Conservation (phyloP, 345 rosid species). For the Toxicodendron radicans region DNA sequence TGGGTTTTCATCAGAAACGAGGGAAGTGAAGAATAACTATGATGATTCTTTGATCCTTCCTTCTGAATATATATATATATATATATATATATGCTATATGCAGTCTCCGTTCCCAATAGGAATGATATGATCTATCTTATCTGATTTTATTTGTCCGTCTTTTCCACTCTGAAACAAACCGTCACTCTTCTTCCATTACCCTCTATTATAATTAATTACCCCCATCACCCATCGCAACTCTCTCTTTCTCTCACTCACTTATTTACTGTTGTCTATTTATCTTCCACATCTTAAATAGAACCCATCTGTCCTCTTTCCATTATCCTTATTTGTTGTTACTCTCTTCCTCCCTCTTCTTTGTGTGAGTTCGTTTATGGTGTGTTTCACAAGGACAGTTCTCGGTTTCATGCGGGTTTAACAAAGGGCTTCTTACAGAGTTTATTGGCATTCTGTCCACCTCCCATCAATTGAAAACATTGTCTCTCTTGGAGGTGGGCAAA, state of each 20-base stretch:
- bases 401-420: conserved; percentile 75
- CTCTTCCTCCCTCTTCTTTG: not conserved
- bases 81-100: conserved; percentile 2
- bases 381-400: conserved; percentile 7
- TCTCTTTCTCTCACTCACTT: conserved; percentile 33
- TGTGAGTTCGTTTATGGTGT: conserved; percentile 5
- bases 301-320: conserved; percentile 25
- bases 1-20: conserved; percentile 35
- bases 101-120: not conserved
- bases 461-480: conserved; percentile 16
- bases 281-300: conserved; percentile 36
- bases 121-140: conserved; percentile 39
- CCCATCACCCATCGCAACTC: conserved; percentile 21
- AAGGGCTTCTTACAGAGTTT: conserved; percentile 81
- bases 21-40: conserved; percentile 32
- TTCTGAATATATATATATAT: conserved; percentile 4
- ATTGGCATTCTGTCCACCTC: conserved; percentile 99
- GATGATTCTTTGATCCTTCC: conserved; percentile 31
- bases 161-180: conserved; percentile 18
- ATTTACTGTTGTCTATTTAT: conserved; percentile 33
- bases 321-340: not conserved
- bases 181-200: conserved; percentile 9
- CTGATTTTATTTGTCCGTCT: conserved; percentile 13
- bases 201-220: conserved; percentile 32
- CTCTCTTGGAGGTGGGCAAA: conserved; percentile 75